Base-by-base conservation (phyloP, 2,329 filamentous ascomycete genomes). In the Amesomyces nigricolor region DNA sequence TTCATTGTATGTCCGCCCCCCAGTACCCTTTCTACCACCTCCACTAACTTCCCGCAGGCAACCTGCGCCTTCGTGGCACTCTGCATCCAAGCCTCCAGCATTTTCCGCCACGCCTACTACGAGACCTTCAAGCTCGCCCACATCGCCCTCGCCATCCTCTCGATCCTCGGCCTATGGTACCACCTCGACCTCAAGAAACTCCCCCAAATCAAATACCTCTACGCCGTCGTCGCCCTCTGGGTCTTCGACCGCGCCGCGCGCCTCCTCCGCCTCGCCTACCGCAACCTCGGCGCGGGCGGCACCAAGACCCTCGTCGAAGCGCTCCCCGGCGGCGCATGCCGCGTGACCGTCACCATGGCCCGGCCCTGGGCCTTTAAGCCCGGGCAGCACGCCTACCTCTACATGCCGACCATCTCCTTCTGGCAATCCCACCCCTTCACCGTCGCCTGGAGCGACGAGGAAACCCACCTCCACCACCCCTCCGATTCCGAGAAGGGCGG, bases 341-440 rank as follows among this genome's bases (percentile, higher is more conserved):
- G 87, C 47, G 78, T 92, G 50, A 91, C 87, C 0, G 79, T 90
- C 48, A 84, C 80, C 53, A 81, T 91, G 75, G 83, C 87, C 9
- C 83, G 87, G 44, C 86, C 87, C n/a, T 91, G 88, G 87, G 79
- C 73, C 40, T 89, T 89, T 76, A 76, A 77, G 57, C 84, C 88
- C 0, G 87, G 88, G 37, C 87, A 91, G 70, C 88, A 92, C 67
- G 85, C 87, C 37, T 92, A 91, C 68, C 72, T 92, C 17, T 91
- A 91, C 72, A 80, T 92, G 72, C 88, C 88, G 7, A 75, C 78
- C 5, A 75, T 91, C 64, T 86, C 86, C 60, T 77, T 84, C 58
- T 86, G 82, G 80, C 87, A 87, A 63, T 89, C 86, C 46, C 88
- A 92, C 66, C 88, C 88, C 1, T 91, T 91, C 73, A 89, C 87